Evolutionary conservation across 2,329 filamentous ascomycete genomes (phyloP), one percentile per base, ranked within the genome.

Genomic region (Pyrenochaeta sp.): DNA sequence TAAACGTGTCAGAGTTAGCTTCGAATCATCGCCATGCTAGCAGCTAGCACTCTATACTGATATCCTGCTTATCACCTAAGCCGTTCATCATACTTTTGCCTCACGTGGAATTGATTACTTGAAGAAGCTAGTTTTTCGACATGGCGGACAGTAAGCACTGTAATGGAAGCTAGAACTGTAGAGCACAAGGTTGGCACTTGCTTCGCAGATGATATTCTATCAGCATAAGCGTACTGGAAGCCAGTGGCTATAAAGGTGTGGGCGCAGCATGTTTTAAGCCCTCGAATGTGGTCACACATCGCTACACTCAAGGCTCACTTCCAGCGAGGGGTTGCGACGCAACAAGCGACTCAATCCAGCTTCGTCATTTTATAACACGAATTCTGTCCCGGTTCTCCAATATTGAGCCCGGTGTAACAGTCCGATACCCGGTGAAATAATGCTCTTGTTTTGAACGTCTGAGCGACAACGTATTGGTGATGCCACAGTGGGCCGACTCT

Each of bases 211-310:
- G 32, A 11, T 14, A 13, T 24, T 35, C 32, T 35, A 20, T 35
- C 32, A 24, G 32, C 32, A 35, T 35, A 35, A 35, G 32, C 32
- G n/a, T 35, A 35, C 32, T 35, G 32, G 7, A 15, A 14, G 32
- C 19, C 9, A n/a, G 32, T 13, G 18, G 15, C 32, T 35, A 35
- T 24, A 24, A 24, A 35, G 32, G 32, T 20, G 32, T 15, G 3
- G 32, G 32, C 14, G 13, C 32, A n/a, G 17, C 21, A 35, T 35
- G 32, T 14, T 24, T 21, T 20, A 14, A 20, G 22, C 20, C 32
- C 32, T 35, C 32, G 32, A 22, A 18, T 35, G 32, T 35, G 18
- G 32, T 24, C n/a, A 22, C 10, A 35, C 32, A 23, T 35, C 17
- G 32, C n/a, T 24, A 22, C 20, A 35, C 19, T 17, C n/a, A 35